A percentile compares a stretch with the other conserved stretches of the same genome.
phyloP scores from a whole-genome alignment of 1,139 yeast genomes.

The Meyerozyma smithsonii region DNA sequence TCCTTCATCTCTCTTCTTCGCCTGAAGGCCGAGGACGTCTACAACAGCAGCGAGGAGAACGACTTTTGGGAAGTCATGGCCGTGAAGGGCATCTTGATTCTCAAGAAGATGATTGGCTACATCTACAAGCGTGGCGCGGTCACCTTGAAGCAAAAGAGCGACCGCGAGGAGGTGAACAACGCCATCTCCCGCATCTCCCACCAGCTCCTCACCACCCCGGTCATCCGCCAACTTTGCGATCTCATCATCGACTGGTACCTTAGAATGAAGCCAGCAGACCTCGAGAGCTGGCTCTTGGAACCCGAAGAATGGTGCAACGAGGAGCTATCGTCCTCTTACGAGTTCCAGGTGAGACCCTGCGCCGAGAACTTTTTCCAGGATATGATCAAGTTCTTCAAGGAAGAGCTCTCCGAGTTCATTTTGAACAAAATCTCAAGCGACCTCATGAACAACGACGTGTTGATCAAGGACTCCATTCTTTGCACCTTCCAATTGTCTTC shows the following conservation, averaged over 20 bases:
- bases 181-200: slow-evolving; percentile 51
- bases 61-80: slow-evolving; percentile 75
- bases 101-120: slow-evolving; percentile 61
- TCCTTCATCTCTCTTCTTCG: slow-evolving; percentile 57
- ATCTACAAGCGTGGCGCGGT: slow-evolving; percentile 64
- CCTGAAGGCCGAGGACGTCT: slow-evolving; percentile 57
- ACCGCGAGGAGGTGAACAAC: slow-evolving; percentile 52
- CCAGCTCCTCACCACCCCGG: slow-evolving; percentile 53
- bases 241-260: slow-evolving; percentile 69
- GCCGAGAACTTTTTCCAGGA: slow-evolving; percentile 84
- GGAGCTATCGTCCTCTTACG: slow-evolving; percentile 74
- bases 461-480: slow-evolving; percentile 74
- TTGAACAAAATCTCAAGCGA: slow-evolving; percentile 58
- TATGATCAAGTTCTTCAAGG: slow-evolving; percentile 60
- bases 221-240: slow-evolving; percentile 57
- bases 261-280: slow-evolving; percentile 65
- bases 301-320: slow-evolving; percentile 94
- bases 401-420: slow-evolving; percentile 55
- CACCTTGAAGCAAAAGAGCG: slow-evolving; percentile 58
- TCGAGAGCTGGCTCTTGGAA: slow-evolving; percentile 76
- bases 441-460: slow-evolving; percentile 41
- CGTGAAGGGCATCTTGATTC: slow-evolving; percentile 62
- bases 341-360: slow-evolving; percentile 80
- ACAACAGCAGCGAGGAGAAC: slow-evolving; percentile 46
- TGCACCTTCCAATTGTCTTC: slow-evolving; percentile 81